phyloP scores from a whole-genome alignment of 106 monocot genomes.

The Dendrobium catenatum region DNA sequence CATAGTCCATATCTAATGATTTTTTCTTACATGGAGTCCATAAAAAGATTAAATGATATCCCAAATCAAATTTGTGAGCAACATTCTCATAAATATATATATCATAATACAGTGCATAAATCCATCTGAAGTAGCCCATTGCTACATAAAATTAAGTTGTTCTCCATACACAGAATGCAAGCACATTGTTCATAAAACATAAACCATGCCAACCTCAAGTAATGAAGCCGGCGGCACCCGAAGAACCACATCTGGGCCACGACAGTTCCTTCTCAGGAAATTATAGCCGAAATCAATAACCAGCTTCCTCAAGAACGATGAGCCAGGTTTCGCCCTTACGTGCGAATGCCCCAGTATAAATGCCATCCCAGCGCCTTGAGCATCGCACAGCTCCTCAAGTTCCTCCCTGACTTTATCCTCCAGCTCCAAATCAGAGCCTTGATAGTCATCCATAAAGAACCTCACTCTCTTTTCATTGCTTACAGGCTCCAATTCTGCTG shows the following conservation, averaged over 20 bases:
- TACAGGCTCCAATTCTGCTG: slow-evolving; percentile 1
- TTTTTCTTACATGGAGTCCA: too few species aligned
- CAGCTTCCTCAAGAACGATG: slow-evolving; percentile 42
- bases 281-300: slow-evolving; percentile 53
- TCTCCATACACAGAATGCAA: too few species aligned
- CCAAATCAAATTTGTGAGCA: too few species aligned
- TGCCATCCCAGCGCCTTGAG: slow-evolving; percentile 42
- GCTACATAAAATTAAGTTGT: too few species aligned
- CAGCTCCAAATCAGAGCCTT: not conserved
- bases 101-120: too few species aligned
- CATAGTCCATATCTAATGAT: too few species aligned
- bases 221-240: slow-evolving; percentile 56
- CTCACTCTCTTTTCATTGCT: slow-evolving; percentile 21
- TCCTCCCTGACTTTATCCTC: slow-evolving; percentile 23
- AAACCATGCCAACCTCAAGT: slow-evolving; percentile 75
- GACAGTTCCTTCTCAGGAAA: slow-evolving; percentile 58
- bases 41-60: too few species aligned
- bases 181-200: slow-evolving; percentile 23
- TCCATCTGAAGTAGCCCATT: too few species aligned
- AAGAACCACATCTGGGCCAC: slow-evolving; percentile 53
- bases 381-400: slow-evolving; percentile 36
- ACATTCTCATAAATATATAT: too few species aligned
- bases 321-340: slow-evolving; percentile 46
- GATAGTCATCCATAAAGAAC: slow-evolving; percentile 25
- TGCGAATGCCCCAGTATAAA: slow-evolving; percentile 71